A percentile compares a stretch with the other conserved stretches of the same genome.
Conservation (phyloP, 2,329 filamentous ascomycete species). For the Fusarium tuaranense region DNA sequence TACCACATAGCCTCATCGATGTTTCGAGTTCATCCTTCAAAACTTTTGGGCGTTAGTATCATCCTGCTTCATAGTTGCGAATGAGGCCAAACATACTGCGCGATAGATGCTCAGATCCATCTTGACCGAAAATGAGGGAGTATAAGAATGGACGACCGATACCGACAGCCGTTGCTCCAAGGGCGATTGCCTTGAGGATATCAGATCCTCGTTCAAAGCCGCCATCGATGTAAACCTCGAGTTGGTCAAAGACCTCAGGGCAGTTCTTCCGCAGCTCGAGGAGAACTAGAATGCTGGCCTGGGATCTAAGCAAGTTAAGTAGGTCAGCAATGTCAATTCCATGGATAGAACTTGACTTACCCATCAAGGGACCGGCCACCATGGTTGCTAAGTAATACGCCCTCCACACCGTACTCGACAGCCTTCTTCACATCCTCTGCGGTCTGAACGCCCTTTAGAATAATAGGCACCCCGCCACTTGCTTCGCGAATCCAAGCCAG, state of each 20-base stretch:
- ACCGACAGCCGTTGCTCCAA: constrained; percentile 65
- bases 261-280: constrained; percentile 61
- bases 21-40: constrained; percentile 43
- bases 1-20: constrained; percentile 41
- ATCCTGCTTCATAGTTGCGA: not conserved
- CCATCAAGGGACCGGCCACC: constrained; percentile 68
- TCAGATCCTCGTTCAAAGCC: constrained; percentile 65
- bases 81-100: constrained; percentile 58
- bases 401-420: constrained; percentile 59
- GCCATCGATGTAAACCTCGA: constrained; percentile 65
- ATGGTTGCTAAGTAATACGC: constrained; percentile 67
- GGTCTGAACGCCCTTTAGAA: constrained; percentile 66
- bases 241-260: constrained; percentile 59
- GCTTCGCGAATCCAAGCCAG: constrained; percentile 62
- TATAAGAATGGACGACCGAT: constrained; percentile 64
- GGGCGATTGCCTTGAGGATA: constrained; percentile 63
- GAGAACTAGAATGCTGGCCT: constrained; percentile 61
- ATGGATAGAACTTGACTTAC: constrained; percentile 14
- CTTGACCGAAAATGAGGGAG: constrained; percentile 63
- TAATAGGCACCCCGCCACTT: constrained; percentile 56
- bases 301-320: constrained; percentile 39
- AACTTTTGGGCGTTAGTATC: constrained; percentile 15
- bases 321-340: not conserved
- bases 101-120: constrained; percentile 63
- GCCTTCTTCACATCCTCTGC: constrained; percentile 64